Base-by-base conservation (phyloP, 495 filamentous ascomycete species). In the Elaphomyces granulatus region DNA sequence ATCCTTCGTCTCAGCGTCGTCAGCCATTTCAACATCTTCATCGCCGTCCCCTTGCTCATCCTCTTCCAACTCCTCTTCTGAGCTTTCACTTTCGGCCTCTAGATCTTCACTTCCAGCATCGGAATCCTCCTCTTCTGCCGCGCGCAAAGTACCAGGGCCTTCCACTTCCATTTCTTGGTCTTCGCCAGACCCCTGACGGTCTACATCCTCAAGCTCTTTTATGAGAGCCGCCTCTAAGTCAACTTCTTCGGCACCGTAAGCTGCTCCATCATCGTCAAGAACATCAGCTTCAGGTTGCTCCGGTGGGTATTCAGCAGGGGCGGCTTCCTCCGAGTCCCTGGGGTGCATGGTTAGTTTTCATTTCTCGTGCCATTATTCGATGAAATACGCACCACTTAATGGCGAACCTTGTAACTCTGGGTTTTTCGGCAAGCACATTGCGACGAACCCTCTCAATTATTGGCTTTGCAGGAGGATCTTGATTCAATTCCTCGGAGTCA, bases 281-380 rank as follows among this genome's bases (percentile, higher is more conserved):
- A 73, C 66, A 53, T 98, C 90, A 36, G 85, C 90, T 54, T 96
- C 92, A 15, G 92, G 87, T 63, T 98, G 90, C 54, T 96, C 90
- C 38, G 90, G 90, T 7, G 90, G 90, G 60, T 84, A 96, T 63
- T 96, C 87, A 36, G 92, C 74, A 2, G 90, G 90, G 16, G 92
- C 90, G 58, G 85, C 90, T 41, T 87, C 87, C 55, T 98, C 90
- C 10, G 83, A 83, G 55, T 98, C 90, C 87, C 87, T 96, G 41
- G 19, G 48, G 19, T 45, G 33, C 9, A 31, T 12, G 30, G 41
- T 37, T 37, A 39, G 4, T 35, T 8, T 32, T 18, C 15, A n/a
- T 34, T 18, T 15, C 16, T 37, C 33, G 36, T 20, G n/a, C 8
- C 0, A 23, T 9, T 41, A 28, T 10, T n/a, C 33, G 38, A 6